Base-by-base conservation (phyloP, 305 asterid species). In the Fraxinus platypoda region DNA sequence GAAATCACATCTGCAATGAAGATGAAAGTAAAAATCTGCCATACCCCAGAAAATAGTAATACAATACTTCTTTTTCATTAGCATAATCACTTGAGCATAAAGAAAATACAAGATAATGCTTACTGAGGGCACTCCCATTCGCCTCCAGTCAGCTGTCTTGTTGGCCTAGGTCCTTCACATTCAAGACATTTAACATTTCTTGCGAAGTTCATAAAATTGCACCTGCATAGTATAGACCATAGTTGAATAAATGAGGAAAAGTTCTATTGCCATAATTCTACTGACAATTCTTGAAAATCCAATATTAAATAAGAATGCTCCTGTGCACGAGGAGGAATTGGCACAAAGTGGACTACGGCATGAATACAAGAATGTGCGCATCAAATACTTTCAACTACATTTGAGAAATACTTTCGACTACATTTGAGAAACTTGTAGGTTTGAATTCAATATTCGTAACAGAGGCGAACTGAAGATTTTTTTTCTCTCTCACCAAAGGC, bases 81-180 rank as follows among this genome's bases (percentile, higher is more conserved):
- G 80, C 34, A 38, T 12, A 49, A 49, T 49, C 59, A 49, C 59
- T 76, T 1, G 59, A 83, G 81, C 74, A 76, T 34, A 80, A 70
- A 46, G 17, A 83, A 30, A 77, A 76, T 28, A 62, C 12, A 72
- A 70, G 80, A 57, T 54, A 79, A 54, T 83, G 70, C 95, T 93
- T 88, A 95, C 99, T 89, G 92, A 80, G 98, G 94, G 87, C 99
- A 94, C 74, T 96, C 97, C 99, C 99, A 96, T 88, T 96, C 99
- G 83, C 92, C 91, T 68, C 98, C 98, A 80, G 91, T 87, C 76
- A 94, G 91, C 87, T 88, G 93, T 84, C 84, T 90, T 84, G 82
- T 89, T 6, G 98, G 97, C 90, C 94, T 89, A 79, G 90, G 64
- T 83, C 89, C 98, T 90, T 94, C 98, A 83, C 99, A 96, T 90